Percentiles rank a stretch among this genome's conserved stretches.
Evolutionary conservation across 2,329 filamentous ascomycete species (phyloP).

Genomic region (Penicillium vulpinum): DNA sequence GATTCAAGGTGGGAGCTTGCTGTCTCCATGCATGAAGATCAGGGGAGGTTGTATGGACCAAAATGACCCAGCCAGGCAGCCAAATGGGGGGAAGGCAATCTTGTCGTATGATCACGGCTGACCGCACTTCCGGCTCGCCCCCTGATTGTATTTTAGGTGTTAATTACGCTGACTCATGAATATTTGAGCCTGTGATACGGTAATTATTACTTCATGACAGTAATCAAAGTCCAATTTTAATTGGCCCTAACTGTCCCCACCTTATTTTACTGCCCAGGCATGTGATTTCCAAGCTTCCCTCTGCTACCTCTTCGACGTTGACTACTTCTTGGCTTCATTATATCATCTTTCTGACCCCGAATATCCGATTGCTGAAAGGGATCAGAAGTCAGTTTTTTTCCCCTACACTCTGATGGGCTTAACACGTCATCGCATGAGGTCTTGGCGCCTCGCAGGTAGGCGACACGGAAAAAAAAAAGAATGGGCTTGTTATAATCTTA

Average conservation of each 20-base stretch:
- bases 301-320: background rate
- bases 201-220: background rate
- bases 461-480: background rate
- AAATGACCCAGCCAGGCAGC: background rate
- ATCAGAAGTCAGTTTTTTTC: background rate
- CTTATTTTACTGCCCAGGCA: background rate
- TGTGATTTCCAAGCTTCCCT: conserved; percentile 3
- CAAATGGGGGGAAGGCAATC: conserved; percentile 4
- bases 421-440: conserved; percentile 2
- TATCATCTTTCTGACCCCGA: background rate
- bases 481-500: conserved; percentile 22
- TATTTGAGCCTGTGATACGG: background rate
- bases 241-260: background rate
- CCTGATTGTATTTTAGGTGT: conserved; percentile 1
- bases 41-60: background rate
- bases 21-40: conserved; percentile 11
- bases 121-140: conserved; percentile 27
- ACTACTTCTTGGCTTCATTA: background rate
- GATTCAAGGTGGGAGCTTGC: background rate
- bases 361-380: background rate
- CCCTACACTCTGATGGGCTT: background rate
- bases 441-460: conserved; percentile 9
- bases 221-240: background rate
- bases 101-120: conserved; percentile 36
- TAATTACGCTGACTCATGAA: conserved; percentile 5